These are phyloP conservation scores for Cadophora luteo-olivacea DNA, from an alignment of 2,329 filamentous ascomycete genomes.

Conservation along the genomic window DNA sequence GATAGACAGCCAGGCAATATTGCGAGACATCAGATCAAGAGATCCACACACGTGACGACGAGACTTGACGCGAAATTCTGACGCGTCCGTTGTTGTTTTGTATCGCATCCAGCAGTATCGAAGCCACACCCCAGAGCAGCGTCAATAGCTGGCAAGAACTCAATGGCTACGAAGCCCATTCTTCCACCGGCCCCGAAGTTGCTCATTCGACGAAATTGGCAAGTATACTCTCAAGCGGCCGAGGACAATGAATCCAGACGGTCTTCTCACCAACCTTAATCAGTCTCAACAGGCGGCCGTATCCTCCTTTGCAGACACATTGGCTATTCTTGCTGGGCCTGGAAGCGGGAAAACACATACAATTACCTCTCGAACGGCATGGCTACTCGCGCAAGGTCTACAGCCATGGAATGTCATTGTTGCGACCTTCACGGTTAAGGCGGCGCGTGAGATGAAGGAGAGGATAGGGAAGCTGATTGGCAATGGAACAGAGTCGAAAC, in stretches of 20 bases:
- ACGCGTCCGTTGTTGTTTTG: conserved; percentile 8
- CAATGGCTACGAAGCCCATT: not conserved
- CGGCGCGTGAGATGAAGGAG: conserved; percentile 90
- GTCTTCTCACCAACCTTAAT: conserved; percentile 66
- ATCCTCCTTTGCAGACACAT: conserved; percentile 60
- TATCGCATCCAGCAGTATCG: not conserved
- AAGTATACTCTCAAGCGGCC: not conserved
- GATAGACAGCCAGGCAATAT: not conserved
- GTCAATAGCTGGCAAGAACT: not conserved
- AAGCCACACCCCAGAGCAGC: not conserved
- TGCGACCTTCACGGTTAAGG: conserved; percentile 97
- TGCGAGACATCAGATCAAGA: not conserved
- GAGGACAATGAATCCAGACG: conserved; percentile 38
- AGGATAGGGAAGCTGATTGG: conserved; percentile 85
- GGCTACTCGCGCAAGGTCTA: conserved; percentile 77
- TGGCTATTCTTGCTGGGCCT: conserved; percentile 72
- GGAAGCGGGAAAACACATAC: conserved; percentile 94
- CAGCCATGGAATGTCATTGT: conserved; percentile 89
- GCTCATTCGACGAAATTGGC: not conserved
- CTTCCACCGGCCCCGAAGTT: not conserved
- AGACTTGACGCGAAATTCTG: not conserved
- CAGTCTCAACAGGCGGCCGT: conserved; percentile 68
- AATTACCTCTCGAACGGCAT: conserved; percentile 88
- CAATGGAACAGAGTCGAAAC: conserved; percentile 72
- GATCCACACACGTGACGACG: not conserved